phyloP scores from a whole-genome alignment of 2,329 filamentous ascomycete genomes.

The Xylaria polymorpha region DNA sequence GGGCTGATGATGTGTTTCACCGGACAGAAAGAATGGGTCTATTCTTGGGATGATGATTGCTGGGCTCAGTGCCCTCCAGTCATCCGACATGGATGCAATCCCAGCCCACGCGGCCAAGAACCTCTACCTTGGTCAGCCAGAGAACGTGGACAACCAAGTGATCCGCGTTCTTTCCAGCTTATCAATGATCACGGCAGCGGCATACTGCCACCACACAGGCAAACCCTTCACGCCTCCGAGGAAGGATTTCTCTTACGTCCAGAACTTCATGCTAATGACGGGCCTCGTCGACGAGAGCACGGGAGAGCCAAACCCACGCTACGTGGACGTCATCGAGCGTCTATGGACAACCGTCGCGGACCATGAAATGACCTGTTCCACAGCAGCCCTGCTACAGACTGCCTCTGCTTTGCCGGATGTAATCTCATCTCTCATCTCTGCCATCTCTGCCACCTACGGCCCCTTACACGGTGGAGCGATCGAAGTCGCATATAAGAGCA shows the following conservation, averaged over 20 bases:
- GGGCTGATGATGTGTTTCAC: conserved; percentile 7
- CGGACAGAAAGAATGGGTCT: conserved; percentile 37
- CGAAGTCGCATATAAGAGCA: conserved; percentile 41
- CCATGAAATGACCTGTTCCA: conserved; percentile 43
- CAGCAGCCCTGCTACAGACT: conserved; percentile 39
- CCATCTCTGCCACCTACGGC: conserved; percentile 36
- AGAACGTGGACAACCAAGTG: conserved; percentile 39
- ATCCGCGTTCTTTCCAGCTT: conserved; percentile 37
- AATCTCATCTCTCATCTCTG: conserved; percentile 37
- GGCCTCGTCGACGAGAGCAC: conserved; percentile 39
- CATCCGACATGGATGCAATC: conserved; percentile 35
- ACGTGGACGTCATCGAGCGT: conserved; percentile 37
- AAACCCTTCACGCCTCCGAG: conserved; percentile 36
- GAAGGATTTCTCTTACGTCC: conserved; percentile 38
- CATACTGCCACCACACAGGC: conserved; percentile 39
- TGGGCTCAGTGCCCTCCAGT: conserved; percentile 38
- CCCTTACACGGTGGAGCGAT: conserved; percentile 43
- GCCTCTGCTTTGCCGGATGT: conserved; percentile 39
- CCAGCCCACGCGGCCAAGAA: conserved; percentile 38
- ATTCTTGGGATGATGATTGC: conserved; percentile 41
- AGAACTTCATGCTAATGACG: conserved; percentile 42
- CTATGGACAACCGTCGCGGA: conserved; percentile 39
- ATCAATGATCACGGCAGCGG: conserved; percentile 40
- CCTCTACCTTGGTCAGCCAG: conserved; percentile 36
- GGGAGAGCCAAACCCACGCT: conserved; percentile 33